These are phyloP conservation scores for Acacia confusa DNA, from an alignment of 306 rosid genomes.

Conservation along the genomic window DNA sequence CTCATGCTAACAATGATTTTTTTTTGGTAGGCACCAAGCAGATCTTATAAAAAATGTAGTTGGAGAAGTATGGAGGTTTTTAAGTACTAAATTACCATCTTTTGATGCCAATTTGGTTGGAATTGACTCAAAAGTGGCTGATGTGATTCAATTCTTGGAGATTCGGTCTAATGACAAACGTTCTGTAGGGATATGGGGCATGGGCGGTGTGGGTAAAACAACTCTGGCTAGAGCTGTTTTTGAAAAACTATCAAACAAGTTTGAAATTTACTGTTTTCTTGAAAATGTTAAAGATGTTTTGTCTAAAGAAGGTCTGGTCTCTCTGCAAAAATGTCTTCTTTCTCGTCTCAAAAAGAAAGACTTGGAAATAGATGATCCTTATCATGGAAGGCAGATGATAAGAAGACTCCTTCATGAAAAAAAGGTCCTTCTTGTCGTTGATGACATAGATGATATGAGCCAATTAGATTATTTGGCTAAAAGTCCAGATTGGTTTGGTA, in stretches of 20 bases:
- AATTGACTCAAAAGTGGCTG: background rate
- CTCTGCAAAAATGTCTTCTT: background rate
- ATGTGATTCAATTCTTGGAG: background rate
- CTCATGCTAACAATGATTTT: background rate
- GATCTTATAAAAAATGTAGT: too few relatives aligned
- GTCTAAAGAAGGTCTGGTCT: background rate
- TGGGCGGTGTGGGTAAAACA: background rate
- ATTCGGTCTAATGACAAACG: too few relatives aligned
- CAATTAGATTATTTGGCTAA: background rate
- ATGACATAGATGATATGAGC: background rate
- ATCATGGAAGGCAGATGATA: background rate
- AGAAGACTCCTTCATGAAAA: background rate
- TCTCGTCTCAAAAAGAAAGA: background rate
- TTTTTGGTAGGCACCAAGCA: background rate
- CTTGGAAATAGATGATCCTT: background rate
- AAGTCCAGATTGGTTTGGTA: background rate
- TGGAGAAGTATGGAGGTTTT: background rate
- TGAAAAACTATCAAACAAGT: background rate
- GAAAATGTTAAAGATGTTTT: background rate
- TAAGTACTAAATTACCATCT: background rate
- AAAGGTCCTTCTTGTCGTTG: background rate
- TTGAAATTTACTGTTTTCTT: background rate
- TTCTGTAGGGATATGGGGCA: background rate
- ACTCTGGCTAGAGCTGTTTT: background rate
- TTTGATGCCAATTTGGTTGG: background rate